phyloP scores from a whole-genome alignment of 225 moss, liverwort and hornwort species.

The Lunularia cruciata region DNA sequence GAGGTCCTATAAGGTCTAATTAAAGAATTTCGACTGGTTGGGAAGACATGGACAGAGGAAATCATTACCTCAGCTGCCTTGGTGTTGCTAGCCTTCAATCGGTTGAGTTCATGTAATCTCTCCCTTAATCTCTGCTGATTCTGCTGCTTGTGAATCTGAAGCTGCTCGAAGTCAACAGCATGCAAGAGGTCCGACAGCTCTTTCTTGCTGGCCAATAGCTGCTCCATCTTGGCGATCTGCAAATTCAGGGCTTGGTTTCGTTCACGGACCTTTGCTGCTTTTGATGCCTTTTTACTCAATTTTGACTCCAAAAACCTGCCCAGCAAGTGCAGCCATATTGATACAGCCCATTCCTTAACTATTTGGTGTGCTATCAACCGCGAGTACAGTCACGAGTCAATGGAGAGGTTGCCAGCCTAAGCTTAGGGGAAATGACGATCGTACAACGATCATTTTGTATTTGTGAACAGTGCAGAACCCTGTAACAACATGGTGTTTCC shows the following conservation, averaged over 20 bases:
- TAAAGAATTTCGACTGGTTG: no score
- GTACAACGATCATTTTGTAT: no score
- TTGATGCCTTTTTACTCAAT: conserved; percentile 55
- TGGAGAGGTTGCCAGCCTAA: no score
- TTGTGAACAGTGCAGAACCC: no score
- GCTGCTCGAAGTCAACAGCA: conserved; percentile 89
- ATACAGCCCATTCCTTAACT: background rate
- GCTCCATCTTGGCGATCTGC: conserved; percentile 57
- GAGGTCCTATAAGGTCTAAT: no score
- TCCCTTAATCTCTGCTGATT: conserved; percentile 59
- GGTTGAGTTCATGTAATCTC: conserved; percentile 57
- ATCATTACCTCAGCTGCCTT: conserved; percentile 72
- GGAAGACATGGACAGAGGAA: no score
- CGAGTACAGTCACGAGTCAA: no score
- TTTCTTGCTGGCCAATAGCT: conserved; percentile 66
- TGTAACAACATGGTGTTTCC: no score
- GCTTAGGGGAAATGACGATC: no score
- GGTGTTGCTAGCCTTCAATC: conserved; percentile 64
- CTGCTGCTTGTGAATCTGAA: conserved; percentile 81
- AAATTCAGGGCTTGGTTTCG: conserved; percentile 58
- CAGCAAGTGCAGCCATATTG: conserved; percentile 1
- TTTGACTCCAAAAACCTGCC: conserved; percentile 73
- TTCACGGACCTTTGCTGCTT: conserved; percentile 59
- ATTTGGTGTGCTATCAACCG: no score
- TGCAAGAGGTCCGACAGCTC: conserved; percentile 82